Conservation (phyloP, 2,329 filamentous ascomycete species). For the Hysterium pulicare region DNA sequence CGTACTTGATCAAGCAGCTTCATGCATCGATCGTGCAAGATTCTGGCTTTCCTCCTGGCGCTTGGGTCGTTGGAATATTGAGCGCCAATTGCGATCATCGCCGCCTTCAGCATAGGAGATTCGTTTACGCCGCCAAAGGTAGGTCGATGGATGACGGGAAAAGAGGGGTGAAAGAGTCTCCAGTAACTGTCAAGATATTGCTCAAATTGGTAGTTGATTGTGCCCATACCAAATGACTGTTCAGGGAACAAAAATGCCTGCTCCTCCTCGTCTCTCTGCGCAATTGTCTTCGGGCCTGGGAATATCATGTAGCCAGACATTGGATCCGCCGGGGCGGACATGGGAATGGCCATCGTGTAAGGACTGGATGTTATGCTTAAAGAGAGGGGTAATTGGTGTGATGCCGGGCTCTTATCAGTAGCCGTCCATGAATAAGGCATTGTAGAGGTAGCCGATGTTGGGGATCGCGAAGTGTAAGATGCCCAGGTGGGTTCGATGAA, state of each 20-base stretch:
- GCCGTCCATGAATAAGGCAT: slow-evolving; percentile 30
- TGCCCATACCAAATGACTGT: slow-evolving; percentile 37
- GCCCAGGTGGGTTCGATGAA: slow-evolving; percentile 28
- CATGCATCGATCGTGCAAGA: slow-evolving; percentile 41
- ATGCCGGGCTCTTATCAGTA: slow-evolving; percentile 26
- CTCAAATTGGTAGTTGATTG: slow-evolving; percentile 31
- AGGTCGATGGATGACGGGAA: slow-evolving; percentile 43
- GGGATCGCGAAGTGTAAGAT: slow-evolving; percentile 28
- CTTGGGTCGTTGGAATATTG: slow-evolving; percentile 36
- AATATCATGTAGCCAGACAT: slow-evolving; percentile 26
- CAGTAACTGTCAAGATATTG: slow-evolving; percentile 46
- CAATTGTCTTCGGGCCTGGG: slow-evolving; percentile 26
- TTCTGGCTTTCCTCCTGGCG: slow-evolving; percentile 34
- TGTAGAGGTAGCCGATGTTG: slow-evolving; percentile 32
- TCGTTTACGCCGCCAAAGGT: slow-evolving; percentile 32
- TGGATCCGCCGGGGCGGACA: slow-evolving; percentile 16
- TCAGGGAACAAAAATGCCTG: slow-evolving; percentile 32
- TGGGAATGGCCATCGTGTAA: slow-evolving; percentile 25
- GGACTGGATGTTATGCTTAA: slow-evolving; percentile 15
- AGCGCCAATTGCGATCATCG: slow-evolving; percentile 45
- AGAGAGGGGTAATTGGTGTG: slow-evolving; percentile 17
- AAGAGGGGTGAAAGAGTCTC: slow-evolving; percentile 44
- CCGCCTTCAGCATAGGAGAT: slow-evolving; percentile 44
- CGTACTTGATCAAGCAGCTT: slow-evolving; percentile 38
- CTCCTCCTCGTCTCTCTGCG: slow-evolving; percentile 37